Evolutionary conservation across 345 rosid genomes (phyloP).

Genomic region (Salix purpurea): DNA sequence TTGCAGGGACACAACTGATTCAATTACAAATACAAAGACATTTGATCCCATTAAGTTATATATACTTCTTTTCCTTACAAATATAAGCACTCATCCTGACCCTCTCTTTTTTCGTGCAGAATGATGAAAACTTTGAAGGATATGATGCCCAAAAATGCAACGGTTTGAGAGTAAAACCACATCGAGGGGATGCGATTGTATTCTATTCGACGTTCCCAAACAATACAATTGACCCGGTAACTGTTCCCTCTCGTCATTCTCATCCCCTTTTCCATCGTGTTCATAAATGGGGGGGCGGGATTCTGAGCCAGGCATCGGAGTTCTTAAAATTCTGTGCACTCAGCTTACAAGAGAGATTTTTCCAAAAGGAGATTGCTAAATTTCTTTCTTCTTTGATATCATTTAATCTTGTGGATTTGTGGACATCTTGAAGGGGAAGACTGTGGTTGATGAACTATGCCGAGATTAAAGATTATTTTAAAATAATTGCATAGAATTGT

Average conservation of each 20-base stretch:
- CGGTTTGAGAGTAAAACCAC: slow-evolving; percentile 63
- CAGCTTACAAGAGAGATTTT: neutral
- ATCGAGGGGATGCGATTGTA: slow-evolving; percentile 57
- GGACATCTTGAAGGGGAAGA: neutral
- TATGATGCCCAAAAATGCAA: slow-evolving; percentile 45
- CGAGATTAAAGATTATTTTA: neutral
- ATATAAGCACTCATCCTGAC: no score
- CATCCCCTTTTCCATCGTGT: neutral
- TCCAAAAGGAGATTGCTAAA: neutral
- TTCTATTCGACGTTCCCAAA: slow-evolving; percentile 61
- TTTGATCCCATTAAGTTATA: no score
- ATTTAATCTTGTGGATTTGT: neutral
- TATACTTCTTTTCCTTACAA: no score
- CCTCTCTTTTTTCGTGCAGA: slow-evolving; percentile 32
- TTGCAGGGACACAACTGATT: no score
- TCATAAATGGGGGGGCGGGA: no score
- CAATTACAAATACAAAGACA: no score
- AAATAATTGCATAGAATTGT: neutral
- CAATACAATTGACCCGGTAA: slow-evolving; percentile 50
- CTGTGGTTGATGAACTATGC: neutral
- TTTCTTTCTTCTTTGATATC: neutral
- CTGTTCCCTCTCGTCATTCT: neutral
- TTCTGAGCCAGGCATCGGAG: no score
- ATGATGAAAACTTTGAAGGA: slow-evolving; percentile 37
- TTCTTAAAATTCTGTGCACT: no score